These are phyloP conservation scores for Physcomitrium patens DNA, from an alignment of 225 moss, liverwort and hornwort genomes.

Conservation along the genomic window DNA sequence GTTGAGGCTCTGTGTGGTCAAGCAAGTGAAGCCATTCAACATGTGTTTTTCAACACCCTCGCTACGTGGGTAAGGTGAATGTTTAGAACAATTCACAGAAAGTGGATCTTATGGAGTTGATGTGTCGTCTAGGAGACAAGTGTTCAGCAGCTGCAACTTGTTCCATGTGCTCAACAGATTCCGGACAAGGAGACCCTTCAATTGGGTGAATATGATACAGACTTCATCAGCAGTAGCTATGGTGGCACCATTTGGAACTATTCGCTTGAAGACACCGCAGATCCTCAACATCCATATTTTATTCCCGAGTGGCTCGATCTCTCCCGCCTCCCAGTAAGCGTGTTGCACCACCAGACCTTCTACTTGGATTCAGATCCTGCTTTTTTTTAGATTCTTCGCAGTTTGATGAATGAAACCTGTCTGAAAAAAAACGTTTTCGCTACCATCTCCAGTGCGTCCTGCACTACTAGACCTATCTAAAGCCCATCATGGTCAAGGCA, in stretches of 20 bases:
- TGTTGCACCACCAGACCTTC: conserved; percentile 28
- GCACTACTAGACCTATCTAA: too few species aligned
- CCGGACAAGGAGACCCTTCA: conserved; percentile 74
- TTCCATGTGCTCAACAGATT: conserved; percentile 49
- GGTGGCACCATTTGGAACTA: conserved; percentile 84
- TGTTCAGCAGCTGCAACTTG: conserved; percentile 24
- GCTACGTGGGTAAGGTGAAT: too few species aligned
- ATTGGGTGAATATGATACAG: conserved; percentile 50
- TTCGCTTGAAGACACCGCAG: conserved; percentile 82
- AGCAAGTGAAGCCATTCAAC: too few species aligned
- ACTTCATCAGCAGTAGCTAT: conserved; percentile 72
- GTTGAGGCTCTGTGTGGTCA: too few species aligned
- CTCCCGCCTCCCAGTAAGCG: conserved; percentile 14
- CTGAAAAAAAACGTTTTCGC: neutral
- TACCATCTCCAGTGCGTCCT: neutral
- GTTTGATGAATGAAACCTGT: neutral
- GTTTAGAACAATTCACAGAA: neutral
- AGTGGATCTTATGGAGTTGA: neutral
- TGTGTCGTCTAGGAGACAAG: neutral
- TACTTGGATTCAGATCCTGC: conserved; percentile 41
- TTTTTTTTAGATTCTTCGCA: conserved; percentile 29
- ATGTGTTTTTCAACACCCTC: too few species aligned
- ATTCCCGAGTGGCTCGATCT: conserved; percentile 1
- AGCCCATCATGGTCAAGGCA: too few species aligned
- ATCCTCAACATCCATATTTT: conserved; percentile 50